Evolutionary conservation across 306 rosid genomes (phyloP).

Genomic region (Cotoneaster glaucophyllus): DNA sequence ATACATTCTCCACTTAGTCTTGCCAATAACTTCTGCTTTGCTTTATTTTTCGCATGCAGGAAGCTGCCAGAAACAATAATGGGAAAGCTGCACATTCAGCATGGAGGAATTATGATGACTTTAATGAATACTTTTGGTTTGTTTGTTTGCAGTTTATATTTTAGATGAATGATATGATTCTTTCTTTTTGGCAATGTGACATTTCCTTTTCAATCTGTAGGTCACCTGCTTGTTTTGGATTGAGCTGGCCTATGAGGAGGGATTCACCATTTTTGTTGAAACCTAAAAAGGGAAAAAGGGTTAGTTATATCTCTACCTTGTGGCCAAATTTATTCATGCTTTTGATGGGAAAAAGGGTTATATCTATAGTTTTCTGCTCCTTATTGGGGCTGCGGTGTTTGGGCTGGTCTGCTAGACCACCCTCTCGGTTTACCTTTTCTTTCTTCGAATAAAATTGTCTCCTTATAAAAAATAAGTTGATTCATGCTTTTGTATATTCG

Average conservation of each 20-base stretch:
- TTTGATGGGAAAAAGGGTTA: not conserved
- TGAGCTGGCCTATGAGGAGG: conserved; percentile 71
- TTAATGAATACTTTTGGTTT: conserved; percentile 96
- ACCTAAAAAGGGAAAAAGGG: conserved; percentile 76
- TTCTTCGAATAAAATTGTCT: no score
- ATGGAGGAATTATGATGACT: conserved; percentile 97
- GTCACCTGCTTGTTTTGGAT: conserved; percentile 88
- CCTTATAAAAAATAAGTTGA: not conserved
- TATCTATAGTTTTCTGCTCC: no score
- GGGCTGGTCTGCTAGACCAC: no score
- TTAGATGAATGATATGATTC: not conserved
- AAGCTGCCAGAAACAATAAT: conserved; percentile 54
- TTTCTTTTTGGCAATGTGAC: not conserved
- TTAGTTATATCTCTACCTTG: conserved; percentile 30
- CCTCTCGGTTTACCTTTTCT: no score
- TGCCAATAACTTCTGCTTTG: not conserved
- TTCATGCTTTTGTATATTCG: not conserved
- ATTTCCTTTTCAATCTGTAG: conserved; percentile 43
- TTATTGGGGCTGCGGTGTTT: no score
- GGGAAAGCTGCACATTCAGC: conserved; percentile 98
- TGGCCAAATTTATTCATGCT: not conserved
- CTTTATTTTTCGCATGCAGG: conserved; percentile 37
- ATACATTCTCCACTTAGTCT: conserved; percentile 1
- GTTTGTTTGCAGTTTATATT: conserved; percentile 15
- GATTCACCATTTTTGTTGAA: conserved; percentile 45